phyloP scores from a whole-genome alignment of 2,329 filamentous ascomycete species.

The Pseudocercospora musae region DNA sequence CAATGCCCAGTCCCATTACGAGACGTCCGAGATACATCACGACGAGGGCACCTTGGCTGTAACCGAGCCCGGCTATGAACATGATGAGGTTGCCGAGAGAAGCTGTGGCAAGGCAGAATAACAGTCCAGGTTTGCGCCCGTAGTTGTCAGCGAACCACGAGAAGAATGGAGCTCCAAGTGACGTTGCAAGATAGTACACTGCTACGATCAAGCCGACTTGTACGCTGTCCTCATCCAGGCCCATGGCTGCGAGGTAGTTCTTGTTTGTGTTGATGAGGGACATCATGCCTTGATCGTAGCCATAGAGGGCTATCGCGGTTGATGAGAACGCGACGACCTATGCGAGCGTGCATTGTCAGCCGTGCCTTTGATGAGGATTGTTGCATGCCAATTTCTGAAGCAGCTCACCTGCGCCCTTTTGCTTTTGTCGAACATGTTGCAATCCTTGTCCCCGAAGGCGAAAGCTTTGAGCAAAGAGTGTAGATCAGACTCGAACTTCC shows the following conservation, averaged over 20 bases:
- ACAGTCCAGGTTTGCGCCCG: slow-evolving; percentile 56
- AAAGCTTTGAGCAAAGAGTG: neutral
- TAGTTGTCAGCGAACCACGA: slow-evolving; percentile 53
- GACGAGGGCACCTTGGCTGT: slow-evolving; percentile 40
- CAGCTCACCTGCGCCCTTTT: slow-evolving; percentile 24
- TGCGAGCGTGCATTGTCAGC: neutral
- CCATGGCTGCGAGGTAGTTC: slow-evolving; percentile 57
- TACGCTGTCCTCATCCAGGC: slow-evolving; percentile 42
- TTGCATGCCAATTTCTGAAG: neutral
- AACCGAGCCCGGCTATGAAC: slow-evolving; percentile 56
- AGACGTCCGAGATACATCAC: slow-evolving; percentile 52
- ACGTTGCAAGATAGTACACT: slow-evolving; percentile 62
- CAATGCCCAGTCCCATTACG: slow-evolving; percentile 57
- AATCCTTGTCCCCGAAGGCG: neutral
- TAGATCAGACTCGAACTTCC: neutral
- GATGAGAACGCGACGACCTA: slow-evolving; percentile 53
- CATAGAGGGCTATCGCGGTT: slow-evolving; percentile 55
- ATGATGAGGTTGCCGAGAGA: slow-evolving; percentile 58
- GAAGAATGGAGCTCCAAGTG: slow-evolving; percentile 55
- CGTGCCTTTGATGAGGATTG: neutral
- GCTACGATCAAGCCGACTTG: slow-evolving; percentile 59
- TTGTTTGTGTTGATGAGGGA: slow-evolving; percentile 54
- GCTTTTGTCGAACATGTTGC: slow-evolving; percentile 18
- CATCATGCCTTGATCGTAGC: slow-evolving; percentile 47
- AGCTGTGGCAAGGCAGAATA: slow-evolving; percentile 53